Percentiles rank a stretch among this genome's conserved stretches.
Conservation (phyloP, 169 alveolate genomes). For the Eimeria zaria region DNA sequence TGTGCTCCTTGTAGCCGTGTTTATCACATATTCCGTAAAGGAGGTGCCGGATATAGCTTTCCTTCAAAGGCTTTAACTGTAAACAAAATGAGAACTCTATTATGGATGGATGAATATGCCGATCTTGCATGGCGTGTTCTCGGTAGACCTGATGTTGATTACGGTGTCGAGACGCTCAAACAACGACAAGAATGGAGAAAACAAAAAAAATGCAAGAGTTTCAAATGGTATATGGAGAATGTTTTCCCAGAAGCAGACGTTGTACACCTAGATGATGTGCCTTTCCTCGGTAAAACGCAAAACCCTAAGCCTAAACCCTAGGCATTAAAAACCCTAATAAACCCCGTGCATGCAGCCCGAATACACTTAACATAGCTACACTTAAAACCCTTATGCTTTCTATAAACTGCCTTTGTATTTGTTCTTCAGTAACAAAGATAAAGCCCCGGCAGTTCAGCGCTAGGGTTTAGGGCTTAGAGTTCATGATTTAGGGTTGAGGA, state of each 20-base stretch:
- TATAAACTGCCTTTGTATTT: no score
- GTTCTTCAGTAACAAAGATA: no score
- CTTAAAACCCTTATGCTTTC: not conserved
- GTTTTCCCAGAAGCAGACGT: conserved; percentile 89
- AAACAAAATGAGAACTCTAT: conserved; percentile 86
- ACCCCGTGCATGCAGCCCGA: not conserved
- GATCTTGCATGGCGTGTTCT: conserved; percentile 83
- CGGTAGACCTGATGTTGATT: conserved; percentile 68
- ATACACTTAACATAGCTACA: not conserved
- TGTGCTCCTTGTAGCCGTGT: conserved; percentile 90
- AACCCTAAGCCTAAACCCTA: conserved; percentile 31
- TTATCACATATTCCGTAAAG: conserved; percentile 88
- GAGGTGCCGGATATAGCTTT: conserved; percentile 88
- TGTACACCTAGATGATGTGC: conserved; percentile 87
- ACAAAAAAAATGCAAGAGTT: conserved; percentile 63
- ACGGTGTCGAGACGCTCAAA: conserved; percentile 16
- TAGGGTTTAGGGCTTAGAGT: not conserved
- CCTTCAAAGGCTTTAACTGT: conserved; percentile 84
- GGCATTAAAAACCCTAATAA: not conserved
- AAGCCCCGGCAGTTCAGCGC: no score
- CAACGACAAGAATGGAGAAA: conserved; percentile 31
- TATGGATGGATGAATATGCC: conserved; percentile 89
- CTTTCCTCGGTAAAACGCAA: conserved; percentile 85
- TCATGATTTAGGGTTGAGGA: not conserved
- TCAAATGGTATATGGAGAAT: conserved; percentile 88